These are phyloP conservation scores for Didymella pomorum DNA, from an alignment of 2,329 filamentous ascomycete species.

Conservation along the genomic window DNA sequence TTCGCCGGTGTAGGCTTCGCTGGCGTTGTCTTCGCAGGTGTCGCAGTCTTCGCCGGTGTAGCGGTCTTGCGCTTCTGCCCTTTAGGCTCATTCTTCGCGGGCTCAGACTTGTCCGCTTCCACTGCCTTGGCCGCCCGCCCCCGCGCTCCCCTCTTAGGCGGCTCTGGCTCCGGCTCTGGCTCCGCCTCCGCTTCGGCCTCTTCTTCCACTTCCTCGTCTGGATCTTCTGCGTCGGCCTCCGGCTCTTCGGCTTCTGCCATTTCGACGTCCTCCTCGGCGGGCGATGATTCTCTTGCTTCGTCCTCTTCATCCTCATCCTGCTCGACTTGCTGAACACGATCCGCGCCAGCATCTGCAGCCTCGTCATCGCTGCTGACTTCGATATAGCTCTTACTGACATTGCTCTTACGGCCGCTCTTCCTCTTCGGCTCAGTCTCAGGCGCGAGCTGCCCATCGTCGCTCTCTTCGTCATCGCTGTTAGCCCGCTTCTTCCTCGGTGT, in stretches of 20 bases:
- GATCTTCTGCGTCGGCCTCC: slow-evolving; percentile 11
- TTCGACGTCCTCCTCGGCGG: slow-evolving; percentile 35
- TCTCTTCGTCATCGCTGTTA: slow-evolving; percentile 47
- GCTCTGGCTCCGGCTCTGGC: slow-evolving; percentile 25
- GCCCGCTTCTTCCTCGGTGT: slow-evolving; percentile 49
- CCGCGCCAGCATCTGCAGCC: slow-evolving; percentile 44
- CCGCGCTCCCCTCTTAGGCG: slow-evolving; percentile 27
- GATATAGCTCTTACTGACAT: slow-evolving; percentile 54
- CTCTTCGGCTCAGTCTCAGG: slow-evolving; percentile 54
- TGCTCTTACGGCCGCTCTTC: slow-evolving; percentile 52
- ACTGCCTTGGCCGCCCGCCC: slow-evolving; percentile 28
- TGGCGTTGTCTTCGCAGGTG: background rate
- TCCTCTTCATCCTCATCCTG: slow-evolving; percentile 23
- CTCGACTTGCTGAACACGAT: slow-evolving; percentile 27
- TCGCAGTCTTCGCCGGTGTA: slow-evolving; percentile 6
- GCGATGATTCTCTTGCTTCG: slow-evolving; percentile 18
- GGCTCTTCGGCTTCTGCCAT: slow-evolving; percentile 34
- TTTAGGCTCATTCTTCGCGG: too few relatives aligned
- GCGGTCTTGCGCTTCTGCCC: slow-evolving; percentile 30
- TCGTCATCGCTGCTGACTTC: slow-evolving; percentile 56
- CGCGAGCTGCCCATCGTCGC: slow-evolving; percentile 29
- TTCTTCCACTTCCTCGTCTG: slow-evolving; percentile 21
- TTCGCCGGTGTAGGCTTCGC: background rate
- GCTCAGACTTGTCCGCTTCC: slow-evolving; percentile 28
- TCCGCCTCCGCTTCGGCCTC: slow-evolving; percentile 25